Percentiles rank a stretch among this genome's conserved stretches.
Conservation (phyloP, 108 stramenopile genomes). For the Cylindrotheca fusiformis region DNA sequence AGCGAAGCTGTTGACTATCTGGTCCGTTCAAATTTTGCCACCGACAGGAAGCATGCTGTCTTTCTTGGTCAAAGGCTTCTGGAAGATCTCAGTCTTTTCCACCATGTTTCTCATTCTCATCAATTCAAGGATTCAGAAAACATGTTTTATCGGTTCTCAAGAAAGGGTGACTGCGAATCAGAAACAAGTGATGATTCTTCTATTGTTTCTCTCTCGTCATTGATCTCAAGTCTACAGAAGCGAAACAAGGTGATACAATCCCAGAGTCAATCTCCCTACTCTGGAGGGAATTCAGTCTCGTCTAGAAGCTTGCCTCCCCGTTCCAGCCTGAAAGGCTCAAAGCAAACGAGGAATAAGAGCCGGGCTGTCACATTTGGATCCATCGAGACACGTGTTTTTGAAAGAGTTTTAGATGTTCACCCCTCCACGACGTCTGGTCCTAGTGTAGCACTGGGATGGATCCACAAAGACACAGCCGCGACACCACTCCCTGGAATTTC, state of each 20-base stretch:
- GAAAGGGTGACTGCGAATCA: neutral
- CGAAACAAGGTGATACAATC: neutral
- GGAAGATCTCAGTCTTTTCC: slow-evolving; percentile 28
- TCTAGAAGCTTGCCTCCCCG: neutral
- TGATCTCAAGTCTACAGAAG: neutral
- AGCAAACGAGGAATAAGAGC: neutral
- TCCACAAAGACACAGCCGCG: slow-evolving; percentile 11
- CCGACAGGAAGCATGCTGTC: slow-evolving; percentile 49
- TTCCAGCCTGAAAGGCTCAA: neutral
- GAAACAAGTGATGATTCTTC: neutral
- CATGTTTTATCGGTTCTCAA: slow-evolving; percentile 43
- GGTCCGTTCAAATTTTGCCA: slow-evolving; percentile 33
- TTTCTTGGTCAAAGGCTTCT: slow-evolving; percentile 43
- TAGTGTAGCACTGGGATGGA: slow-evolving; percentile 54
- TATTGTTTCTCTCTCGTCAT: neutral
- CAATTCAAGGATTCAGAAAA: slow-evolving; percentile 48
- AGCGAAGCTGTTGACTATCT: slow-evolving; percentile 48
- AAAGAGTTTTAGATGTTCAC: slow-evolving; percentile 43
- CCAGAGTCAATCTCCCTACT: no score
- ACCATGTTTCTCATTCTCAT: slow-evolving; percentile 27
- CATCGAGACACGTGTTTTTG: slow-evolving; percentile 43
- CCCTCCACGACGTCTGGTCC: slow-evolving; percentile 51
- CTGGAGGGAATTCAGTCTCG: neutral
- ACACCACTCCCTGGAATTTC: neutral
- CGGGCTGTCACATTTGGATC: slow-evolving; percentile 23